A percentile compares a stretch with the other conserved stretches of the same genome.
Conservation (phyloP, 2,329 filamentous ascomycete species). For the Colletotrichum sp. region DNA sequence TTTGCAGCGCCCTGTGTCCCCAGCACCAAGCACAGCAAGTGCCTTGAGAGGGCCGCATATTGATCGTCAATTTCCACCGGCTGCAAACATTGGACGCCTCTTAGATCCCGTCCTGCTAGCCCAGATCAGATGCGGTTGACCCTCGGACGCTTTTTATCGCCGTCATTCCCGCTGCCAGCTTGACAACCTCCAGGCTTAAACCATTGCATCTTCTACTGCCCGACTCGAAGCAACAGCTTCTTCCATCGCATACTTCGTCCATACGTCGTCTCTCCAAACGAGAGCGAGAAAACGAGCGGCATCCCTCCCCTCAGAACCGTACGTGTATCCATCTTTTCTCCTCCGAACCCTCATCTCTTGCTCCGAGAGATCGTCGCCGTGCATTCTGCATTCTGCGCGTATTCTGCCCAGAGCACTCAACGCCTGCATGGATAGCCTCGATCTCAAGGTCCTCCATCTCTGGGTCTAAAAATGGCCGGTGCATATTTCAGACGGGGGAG, state of each 20-base stretch:
- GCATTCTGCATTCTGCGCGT: not conserved
- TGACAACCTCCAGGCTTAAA: not conserved
- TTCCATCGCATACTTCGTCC: not conserved
- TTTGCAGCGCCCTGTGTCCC: not conserved
- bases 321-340: not conserved
- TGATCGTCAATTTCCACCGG: conserved; percentile 19
- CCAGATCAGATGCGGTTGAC: conserved; percentile 8
- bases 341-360: not conserved
- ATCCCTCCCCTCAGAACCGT: not conserved
- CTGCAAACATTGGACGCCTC: conserved; percentile 22
- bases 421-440: not conserved
- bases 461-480: not conserved
- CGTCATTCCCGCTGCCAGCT: conserved; percentile 8
- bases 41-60: not conserved
- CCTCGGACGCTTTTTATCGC: not conserved
- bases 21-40: not conserved
- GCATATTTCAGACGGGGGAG: not conserved
- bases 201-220: not conserved
- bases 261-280: not conserved
- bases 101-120: conserved; percentile 13
- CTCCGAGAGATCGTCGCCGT: not conserved
- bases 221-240: not conserved
- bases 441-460: not conserved
- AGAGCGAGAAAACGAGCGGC: not conserved
- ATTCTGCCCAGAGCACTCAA: not conserved